These are phyloP conservation scores for Apiotrichum sp. DNA, from an alignment of 1,284 basidiomycete genomes.

Conservation along the genomic window DNA sequence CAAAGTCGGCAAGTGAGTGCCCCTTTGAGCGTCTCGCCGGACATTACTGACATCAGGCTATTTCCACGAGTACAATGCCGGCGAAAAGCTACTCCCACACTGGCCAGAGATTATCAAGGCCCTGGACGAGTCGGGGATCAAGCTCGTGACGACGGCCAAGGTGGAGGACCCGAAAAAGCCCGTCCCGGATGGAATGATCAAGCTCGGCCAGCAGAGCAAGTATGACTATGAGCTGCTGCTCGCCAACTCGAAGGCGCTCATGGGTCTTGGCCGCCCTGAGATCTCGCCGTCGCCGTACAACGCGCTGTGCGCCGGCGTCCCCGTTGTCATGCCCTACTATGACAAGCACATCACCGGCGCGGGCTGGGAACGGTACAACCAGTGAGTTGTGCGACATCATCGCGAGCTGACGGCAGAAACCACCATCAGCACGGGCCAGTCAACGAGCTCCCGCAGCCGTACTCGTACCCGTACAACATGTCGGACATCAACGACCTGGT, in stretches of 20 bases:
- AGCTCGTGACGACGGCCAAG: conserved; percentile 29
- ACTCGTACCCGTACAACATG: conserved; percentile 36
- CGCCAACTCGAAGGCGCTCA: conserved; percentile 28
- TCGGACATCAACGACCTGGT: conserved; percentile 24
- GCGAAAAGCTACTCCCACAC: neutral
- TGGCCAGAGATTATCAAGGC: neutral
- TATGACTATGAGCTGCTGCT: conserved; percentile 31
- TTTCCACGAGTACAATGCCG: neutral
- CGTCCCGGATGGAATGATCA: conserved; percentile 32
- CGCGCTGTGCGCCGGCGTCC: conserved; percentile 40
- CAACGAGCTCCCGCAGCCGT: conserved; percentile 33
- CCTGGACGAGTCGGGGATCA: conserved; percentile 10
- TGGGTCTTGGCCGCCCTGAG: conserved; percentile 38
- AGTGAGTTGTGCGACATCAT: neutral
- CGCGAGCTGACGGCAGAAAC: neutral
- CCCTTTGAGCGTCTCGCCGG: neutral
- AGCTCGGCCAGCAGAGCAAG: conserved; percentile 21
- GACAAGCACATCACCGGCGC: neutral
- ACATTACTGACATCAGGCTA: neutral
- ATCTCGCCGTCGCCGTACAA: conserved; percentile 40
- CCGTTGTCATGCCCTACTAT: conserved; percentile 40
- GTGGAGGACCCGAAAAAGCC: conserved; percentile 20
- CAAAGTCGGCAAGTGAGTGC: conserved; percentile 19
- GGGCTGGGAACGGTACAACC: neutral
- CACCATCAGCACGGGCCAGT: conserved; percentile 38